A percentile compares a stretch with the other conserved stretches of the same genome.
Conservation (phyloP, 108 stramenopile genomes). For the Skeletonema potamos region DNA sequence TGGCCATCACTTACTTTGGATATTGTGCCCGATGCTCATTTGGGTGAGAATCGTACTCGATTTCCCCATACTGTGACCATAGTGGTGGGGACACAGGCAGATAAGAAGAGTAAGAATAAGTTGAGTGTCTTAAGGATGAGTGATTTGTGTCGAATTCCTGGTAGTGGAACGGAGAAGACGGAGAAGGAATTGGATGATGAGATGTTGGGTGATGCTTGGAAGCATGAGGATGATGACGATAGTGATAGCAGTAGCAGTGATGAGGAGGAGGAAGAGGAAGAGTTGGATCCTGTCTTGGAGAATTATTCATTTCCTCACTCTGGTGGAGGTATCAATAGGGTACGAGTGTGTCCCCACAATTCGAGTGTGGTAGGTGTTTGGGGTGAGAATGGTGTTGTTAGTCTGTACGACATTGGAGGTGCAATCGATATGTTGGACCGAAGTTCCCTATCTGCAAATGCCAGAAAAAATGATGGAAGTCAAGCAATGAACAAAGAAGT, state of each 20-base stretch:
- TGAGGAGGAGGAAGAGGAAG: constrained; percentile 83
- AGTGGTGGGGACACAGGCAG: constrained; percentile 94
- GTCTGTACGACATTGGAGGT: constrained; percentile 83
- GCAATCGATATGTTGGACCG: constrained; percentile 58
- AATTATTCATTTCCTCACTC: constrained; percentile 74
- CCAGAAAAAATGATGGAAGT: constrained; percentile 36
- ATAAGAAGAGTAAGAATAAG: constrained; percentile 69
- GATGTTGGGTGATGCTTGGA: constrained; percentile 85
- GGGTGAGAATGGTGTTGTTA: constrained; percentile 87
- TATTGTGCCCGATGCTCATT: constrained; percentile 74
- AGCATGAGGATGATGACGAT: constrained; percentile 47
- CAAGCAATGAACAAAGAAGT: constrained; percentile 6
- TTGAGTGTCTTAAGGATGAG: constrained; percentile 85
- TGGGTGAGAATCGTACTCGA: constrained; percentile 82
- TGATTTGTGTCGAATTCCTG: constrained; percentile 74
- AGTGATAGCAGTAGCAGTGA: constrained; percentile 25
- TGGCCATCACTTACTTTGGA: constrained; percentile 97
- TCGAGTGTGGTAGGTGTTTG: constrained; percentile 90
- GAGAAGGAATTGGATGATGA: constrained; percentile 71
- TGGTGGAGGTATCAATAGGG: constrained; percentile 93
- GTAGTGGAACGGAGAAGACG: constrained; percentile 49
- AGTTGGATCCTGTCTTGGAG: constrained; percentile 87
- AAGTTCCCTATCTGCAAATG: constrained; percentile 49
- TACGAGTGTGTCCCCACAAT: constrained; percentile 92
- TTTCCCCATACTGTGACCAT: constrained; percentile 90